Base-by-base conservation (phyloP, 2,329 filamentous ascomycete species). In the Domatiomyces globalis region DNA sequence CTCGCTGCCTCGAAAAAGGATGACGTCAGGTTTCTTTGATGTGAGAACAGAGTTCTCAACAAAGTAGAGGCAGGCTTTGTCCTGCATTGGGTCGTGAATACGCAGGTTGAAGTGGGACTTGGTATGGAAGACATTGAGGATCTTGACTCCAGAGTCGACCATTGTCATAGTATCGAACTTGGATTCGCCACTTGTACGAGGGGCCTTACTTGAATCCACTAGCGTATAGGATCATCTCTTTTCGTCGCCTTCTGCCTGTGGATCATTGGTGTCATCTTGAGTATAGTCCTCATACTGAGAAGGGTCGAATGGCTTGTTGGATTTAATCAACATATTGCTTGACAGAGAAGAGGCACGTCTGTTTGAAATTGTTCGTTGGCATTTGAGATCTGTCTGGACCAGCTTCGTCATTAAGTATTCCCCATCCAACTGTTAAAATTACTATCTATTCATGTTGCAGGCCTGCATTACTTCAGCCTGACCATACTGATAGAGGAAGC, bases 21-120 rank as follows among this genome's bases (percentile, higher is more conserved):
- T 48, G 27, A 51, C 50, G 25, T 51, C 50, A 4, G 50, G 50
- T 33, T 45, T 51, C 4, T 43, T 42, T 15, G 39, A 15, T 1
- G 46, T 51, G 50, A 49, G 48, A 22, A 17, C 10, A n/a, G 25
- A 42, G 36, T 51, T 51, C 19, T 51, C 50, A 42, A 51, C 50
- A 36, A 44, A 51, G 25, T 51, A 51, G 15, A 51, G 3, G 45
- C 44, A 46, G n/a, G 22, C 25, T 1, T 46, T 18, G 33, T 45
- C 33, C 9, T 43, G 8, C 20, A 20, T 20, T 17, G 18, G 18
- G 19, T 51, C 50, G 19, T 27, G 17, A 19, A 51, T 45, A 25
- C 50, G 50, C 29, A 51, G 25, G 22, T 51, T 49, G 8, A 44
- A 4, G 25, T 49, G 50, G 10, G 46, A 49, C 36, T 51, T 51